Conservation (phyloP, 2,329 filamentous ascomycete species). For the Hymenoscyphus fructigenus region DNA sequence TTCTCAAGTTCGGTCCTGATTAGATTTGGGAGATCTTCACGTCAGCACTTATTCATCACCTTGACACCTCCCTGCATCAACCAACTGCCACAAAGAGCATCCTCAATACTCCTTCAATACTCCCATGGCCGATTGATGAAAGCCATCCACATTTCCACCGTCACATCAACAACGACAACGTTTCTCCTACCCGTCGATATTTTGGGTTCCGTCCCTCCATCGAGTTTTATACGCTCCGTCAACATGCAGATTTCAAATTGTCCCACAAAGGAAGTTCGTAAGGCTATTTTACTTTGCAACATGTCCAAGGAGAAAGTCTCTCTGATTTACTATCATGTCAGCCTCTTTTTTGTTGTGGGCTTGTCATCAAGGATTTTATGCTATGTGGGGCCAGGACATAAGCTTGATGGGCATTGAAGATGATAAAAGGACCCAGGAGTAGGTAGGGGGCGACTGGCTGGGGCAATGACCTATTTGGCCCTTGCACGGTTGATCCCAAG, state of each 20-base stretch:
- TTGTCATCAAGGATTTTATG: neutral
- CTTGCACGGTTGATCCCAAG: neutral
- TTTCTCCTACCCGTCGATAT: neutral
- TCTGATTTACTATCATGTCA: neutral
- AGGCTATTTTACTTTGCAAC: neutral
- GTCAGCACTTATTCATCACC: conserved; percentile 3
- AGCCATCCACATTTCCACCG: neutral
- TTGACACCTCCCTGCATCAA: neutral
- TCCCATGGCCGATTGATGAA: neutral
- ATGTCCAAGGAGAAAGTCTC: neutral
- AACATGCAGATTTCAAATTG: neutral
- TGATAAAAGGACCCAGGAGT: neutral
- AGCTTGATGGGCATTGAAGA: neutral
- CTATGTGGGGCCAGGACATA: neutral
- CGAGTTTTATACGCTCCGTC: neutral
- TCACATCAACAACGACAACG: neutral
- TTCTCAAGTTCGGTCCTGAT: neutral
- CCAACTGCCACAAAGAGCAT: neutral
- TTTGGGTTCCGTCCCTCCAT: neutral
- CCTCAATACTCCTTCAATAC: neutral
- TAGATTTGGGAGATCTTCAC: neutral
- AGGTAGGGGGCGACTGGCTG: neutral
- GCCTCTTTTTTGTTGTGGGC: neutral
- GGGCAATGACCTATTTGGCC: neutral
- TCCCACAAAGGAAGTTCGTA: no score